These are phyloP conservation scores for Suhomyces sp. DNA, from an alignment of 805 yeast species.

Conservation along the genomic window DNA sequence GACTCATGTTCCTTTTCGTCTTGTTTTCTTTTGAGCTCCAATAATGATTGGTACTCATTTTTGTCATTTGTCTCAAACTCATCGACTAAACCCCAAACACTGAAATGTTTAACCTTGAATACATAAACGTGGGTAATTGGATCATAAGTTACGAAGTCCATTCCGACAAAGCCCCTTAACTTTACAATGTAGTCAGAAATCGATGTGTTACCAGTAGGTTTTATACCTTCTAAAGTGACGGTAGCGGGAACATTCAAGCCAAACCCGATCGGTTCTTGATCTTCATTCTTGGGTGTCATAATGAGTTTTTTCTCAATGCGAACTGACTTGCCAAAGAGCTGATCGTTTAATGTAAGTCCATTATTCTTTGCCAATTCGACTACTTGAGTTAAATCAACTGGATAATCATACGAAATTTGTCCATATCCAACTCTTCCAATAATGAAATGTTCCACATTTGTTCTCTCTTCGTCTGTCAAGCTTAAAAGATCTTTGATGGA, in stretches of 20 bases:
- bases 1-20: slow-evolving; percentile 46
- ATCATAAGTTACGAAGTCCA: slow-evolving; percentile 78
- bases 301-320: slow-evolving; percentile 50
- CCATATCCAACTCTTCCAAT: slow-evolving; percentile 70
- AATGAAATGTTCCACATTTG: slow-evolving; percentile 59
- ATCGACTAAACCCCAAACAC: slow-evolving; percentile 87
- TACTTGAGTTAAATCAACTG: slow-evolving; percentile 66
- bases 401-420: slow-evolving; percentile 60
- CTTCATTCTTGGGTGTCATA: slow-evolving; percentile 54
- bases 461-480: slow-evolving; percentile 47
- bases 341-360: slow-evolving; percentile 39
- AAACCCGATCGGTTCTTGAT: slow-evolving; percentile 47
- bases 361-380: slow-evolving; percentile 37
- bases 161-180: slow-evolving; percentile 58
- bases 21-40: slow-evolving; percentile 31
- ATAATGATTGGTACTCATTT: slow-evolving; percentile 30
- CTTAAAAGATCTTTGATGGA: slow-evolving; percentile 48
- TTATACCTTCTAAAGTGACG: slow-evolving; percentile 61
- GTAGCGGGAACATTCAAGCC: slow-evolving; percentile 80
- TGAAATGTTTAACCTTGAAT: slow-evolving; percentile 85
- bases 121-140: slow-evolving; percentile 75
- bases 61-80: slow-evolving; percentile 44
- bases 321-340: slow-evolving; percentile 35
- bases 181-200: slow-evolving; percentile 48
- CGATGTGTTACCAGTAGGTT: slow-evolving; percentile 48